Evolutionary conservation across 305 asterid genomes (phyloP).

Genomic region (Fraxinus platypoda): DNA sequence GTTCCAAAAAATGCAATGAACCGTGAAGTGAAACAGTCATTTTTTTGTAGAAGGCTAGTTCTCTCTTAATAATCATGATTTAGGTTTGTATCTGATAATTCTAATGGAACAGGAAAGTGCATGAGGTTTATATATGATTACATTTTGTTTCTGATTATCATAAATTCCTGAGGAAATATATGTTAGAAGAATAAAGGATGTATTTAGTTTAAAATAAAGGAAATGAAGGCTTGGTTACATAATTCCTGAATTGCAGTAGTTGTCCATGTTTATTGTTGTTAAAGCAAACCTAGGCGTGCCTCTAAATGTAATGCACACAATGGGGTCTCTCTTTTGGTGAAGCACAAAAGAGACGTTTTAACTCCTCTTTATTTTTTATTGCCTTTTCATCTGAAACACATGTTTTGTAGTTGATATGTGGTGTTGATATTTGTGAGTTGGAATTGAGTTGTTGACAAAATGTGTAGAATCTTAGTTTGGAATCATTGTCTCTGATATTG

Average conservation of each 20-base stretch:
- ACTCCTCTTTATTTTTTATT: no score
- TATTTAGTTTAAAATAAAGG: not conserved
- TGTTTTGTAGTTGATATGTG: not conserved
- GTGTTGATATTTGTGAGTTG: not conserved
- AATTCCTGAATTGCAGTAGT: not conserved
- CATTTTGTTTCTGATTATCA: not conserved
- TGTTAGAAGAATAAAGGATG: not conserved
- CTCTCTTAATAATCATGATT: constrained; percentile 10
- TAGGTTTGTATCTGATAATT: constrained; percentile 7
- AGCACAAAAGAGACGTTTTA: not conserved
- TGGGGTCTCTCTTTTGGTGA: not conserved
- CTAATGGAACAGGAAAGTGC: not conserved
- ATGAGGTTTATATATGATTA: not conserved
- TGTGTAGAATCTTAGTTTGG: not conserved
- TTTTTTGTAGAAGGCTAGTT: not conserved
- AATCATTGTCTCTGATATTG: not conserved
- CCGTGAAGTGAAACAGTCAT: not conserved
- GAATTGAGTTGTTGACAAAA: not conserved
- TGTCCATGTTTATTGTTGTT: not conserved
- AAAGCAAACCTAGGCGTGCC: not conserved
- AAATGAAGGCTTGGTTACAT: not conserved
- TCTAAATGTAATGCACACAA: not conserved
- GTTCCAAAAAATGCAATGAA: not conserved
- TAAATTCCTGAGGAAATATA: constrained; percentile 2
- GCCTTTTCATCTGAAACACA: not conserved